Evolutionary conservation across 208 protist species (phyloP).

Genomic region (Acanthamoeba royreba): DNA sequence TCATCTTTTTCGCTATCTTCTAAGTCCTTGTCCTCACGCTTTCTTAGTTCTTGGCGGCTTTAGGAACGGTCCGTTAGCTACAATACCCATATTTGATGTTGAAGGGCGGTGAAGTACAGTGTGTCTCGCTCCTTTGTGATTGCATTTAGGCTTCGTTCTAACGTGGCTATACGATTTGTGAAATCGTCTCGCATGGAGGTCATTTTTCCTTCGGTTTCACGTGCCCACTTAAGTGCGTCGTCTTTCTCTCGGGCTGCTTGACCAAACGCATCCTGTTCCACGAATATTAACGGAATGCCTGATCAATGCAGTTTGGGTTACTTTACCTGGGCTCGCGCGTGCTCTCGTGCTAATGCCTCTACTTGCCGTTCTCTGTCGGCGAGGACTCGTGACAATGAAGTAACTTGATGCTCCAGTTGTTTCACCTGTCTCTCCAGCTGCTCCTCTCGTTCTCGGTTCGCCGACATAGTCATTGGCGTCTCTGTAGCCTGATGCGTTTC

Average conservation of each 20-base stretch:
- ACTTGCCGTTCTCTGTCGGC: background rate
- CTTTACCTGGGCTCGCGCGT: background rate
- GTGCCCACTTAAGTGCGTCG: background rate
- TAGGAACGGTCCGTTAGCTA: no score
- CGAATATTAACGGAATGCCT: background rate
- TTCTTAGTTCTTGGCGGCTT: background rate
- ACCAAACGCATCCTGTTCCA: background rate
- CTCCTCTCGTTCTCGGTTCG: background rate
- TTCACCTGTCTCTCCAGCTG: background rate
- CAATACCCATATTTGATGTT: no score
- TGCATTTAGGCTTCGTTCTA: background rate
- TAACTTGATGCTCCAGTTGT: background rate
- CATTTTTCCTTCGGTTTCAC: background rate
- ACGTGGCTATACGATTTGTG: background rate
- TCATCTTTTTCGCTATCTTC: constrained; percentile 14
- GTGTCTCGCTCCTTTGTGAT: background rate
- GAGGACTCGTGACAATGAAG: background rate
- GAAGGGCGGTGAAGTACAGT: background rate
- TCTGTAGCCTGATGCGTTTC: background rate
- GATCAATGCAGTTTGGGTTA: no score
- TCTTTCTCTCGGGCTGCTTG: background rate
- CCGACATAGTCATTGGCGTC: no score
- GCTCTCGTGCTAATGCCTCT: background rate
- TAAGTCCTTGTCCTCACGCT: background rate
- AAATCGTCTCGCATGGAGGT: background rate